Evolutionary conservation across 805 yeast genomes (phyloP), one percentile per base, ranked within the genome.

Genomic region (Komagataella populi): DNA sequence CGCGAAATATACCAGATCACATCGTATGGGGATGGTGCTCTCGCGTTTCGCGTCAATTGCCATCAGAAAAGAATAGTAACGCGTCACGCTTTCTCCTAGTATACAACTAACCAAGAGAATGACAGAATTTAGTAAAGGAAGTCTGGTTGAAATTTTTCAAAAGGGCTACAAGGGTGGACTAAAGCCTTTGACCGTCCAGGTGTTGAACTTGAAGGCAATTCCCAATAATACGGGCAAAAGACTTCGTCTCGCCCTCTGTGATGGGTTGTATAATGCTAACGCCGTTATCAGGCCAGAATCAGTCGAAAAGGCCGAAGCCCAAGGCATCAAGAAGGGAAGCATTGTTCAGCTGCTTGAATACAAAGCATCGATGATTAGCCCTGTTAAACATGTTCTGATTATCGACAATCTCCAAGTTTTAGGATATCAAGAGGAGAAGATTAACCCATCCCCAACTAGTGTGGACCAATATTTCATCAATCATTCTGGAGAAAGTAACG

Each of bases 381-480:
- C 73, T 45, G 70, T 68, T 60, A 78, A 76, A 57, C 72, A 72
- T 52, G 74, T 77, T 45, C 59, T 76, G 53, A 63, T 76, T 51
- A 68, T 78, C 50, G 73, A 74, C 51, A 74, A 72, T 52, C 66
- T 74, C 43, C 75, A 72, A 52, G 63, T 77, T 12, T 60, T 70
- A 23, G 63, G 66, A 45, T 61, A 67, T 14, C 69, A 68, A 12
- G 68, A 72, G 6, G 64, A 67, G 23, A 60, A 70, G 61, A 52
- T 66, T 65, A 72, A 73, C 48, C 63, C 63, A n/a, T 56, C 66
- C n/a, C 63, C 69, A 49, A 64, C 59, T 48, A 64, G 70, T 44
- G 62, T 83, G 45, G 88, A 83, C 60, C 74, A 73, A 18, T 83
- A 82, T 60, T 77, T 80, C 56, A 71, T 67, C 44, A 70, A 68